phyloP scores from a whole-genome alignment of 441 rosid species.

The Populus hybrid region DNA sequence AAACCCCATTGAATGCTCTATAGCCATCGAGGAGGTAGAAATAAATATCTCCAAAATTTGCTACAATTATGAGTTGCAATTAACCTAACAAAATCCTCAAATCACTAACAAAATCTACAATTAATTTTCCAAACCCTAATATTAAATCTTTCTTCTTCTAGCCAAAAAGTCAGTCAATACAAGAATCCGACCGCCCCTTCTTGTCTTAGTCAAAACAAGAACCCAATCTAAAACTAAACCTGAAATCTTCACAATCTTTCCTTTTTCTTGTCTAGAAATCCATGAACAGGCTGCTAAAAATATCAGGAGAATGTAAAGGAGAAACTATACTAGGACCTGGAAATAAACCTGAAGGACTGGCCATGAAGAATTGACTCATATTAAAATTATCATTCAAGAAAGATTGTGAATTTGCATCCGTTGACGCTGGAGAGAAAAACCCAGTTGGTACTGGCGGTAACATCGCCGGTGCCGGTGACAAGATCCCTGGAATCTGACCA shows the following conservation, averaged over 20 bases:
- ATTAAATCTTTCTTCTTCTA: neutral
- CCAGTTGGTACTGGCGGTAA: conserved; percentile 42
- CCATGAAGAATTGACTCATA: conserved; percentile 33
- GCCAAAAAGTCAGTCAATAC: conserved; percentile 5
- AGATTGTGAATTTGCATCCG: neutral
- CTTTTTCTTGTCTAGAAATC: conserved; percentile 26
- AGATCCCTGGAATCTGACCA: conserved; percentile 55
- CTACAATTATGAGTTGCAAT: neutral
- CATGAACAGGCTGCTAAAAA: conserved; percentile 41
- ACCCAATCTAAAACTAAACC: neutral
- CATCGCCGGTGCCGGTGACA: conserved; percentile 65
- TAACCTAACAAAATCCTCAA: neutral
- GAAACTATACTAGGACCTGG: conserved; percentile 28
- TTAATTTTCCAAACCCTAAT: neutral
- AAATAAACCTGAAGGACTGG: conserved; percentile 46
- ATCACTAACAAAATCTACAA: neutral
- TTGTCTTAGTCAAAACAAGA: neutral
- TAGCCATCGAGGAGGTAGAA: neutral
- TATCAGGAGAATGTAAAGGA: conserved; percentile 54
- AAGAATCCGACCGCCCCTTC: neutral
- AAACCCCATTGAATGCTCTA: neutral
- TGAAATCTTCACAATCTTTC: neutral
- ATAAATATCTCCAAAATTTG: neutral
- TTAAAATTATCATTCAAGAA: conserved; percentile 18
- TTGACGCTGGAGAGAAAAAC: conserved; percentile 44